Evolutionary conservation across 805 yeast species (phyloP).

Genomic region (Lipomyces lipofer): DNA sequence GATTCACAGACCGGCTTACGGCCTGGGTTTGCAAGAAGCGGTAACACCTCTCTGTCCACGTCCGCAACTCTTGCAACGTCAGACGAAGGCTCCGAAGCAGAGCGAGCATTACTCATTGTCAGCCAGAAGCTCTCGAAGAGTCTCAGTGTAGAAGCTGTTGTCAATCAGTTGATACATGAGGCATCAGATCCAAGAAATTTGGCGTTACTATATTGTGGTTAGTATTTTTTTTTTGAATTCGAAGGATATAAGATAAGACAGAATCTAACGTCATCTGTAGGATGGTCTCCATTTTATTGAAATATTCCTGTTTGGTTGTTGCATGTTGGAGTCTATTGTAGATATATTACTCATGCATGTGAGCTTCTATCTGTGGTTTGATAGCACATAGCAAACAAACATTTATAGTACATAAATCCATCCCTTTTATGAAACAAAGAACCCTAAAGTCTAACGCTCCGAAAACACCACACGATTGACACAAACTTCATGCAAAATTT

Average conservation of each 20-base stretch:
- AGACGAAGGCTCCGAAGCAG: constrained; percentile 65
- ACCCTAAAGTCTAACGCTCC: not conserved
- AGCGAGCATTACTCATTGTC: constrained; percentile 72
- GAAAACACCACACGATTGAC: not conserved
- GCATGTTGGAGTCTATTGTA: not conserved
- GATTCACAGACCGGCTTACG: not conserved
- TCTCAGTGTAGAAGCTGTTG: constrained; percentile 79
- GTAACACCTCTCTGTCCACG: not conserved
- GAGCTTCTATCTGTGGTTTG: too few species aligned
- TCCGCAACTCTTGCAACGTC: not conserved
- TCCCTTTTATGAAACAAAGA: not conserved
- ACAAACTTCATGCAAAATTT: not conserved
- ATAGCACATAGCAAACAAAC: not conserved
- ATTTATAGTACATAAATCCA: not conserved
- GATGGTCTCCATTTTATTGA: constrained; percentile 35
- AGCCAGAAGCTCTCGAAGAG: constrained; percentile 69
- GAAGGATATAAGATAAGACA: not conserved
- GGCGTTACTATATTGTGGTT: constrained; percentile 75
- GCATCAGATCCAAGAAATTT: constrained; percentile 70
- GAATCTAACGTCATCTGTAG: constrained; percentile 13
- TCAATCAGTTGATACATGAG: constrained; percentile 73
- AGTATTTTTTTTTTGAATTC: constrained; percentile 44
- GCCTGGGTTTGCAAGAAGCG: not conserved
- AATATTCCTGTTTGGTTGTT: not conserved
- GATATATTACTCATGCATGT: too few species aligned